A percentile compares a stretch with the other conserved stretches of the same genome.
phyloP scores from a whole-genome alignment of 78 protist genomes.

The Dictyostelium intermedium region DNA sequence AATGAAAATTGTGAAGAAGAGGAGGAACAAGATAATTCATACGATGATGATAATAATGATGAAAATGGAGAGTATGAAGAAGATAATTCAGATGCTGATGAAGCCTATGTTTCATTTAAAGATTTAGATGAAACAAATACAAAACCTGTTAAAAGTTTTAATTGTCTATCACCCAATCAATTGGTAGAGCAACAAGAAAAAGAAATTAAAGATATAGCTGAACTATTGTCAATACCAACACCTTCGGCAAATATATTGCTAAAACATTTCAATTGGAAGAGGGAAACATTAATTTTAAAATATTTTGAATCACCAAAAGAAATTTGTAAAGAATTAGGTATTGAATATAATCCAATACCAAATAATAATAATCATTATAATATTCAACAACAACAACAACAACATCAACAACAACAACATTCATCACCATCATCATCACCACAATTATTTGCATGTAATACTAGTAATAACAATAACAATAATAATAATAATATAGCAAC shows the following conservation, averaged over 20 bases:
- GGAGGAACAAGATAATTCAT: background rate
- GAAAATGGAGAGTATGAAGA: constrained; percentile 41
- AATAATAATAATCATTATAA: background rate
- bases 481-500: background rate
- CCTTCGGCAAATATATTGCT: constrained; percentile 22
- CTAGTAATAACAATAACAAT: background rate
- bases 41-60: background rate
- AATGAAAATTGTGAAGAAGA: background rate
- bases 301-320: constrained; percentile 81
- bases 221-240: constrained; percentile 27
- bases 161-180: constrained; percentile 71
- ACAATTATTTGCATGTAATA: background rate
- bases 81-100: constrained; percentile 8
- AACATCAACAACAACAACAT: no score
- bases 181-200: constrained; percentile 48
- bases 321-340: constrained; percentile 38
- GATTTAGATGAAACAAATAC: constrained; percentile 2
- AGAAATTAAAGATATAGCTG: constrained; percentile 69
- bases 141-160: constrained; percentile 13
- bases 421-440: background rate
- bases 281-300: constrained; percentile 49
- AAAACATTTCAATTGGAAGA: constrained; percentile 75
- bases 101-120: constrained; percentile 4
- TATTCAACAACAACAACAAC: background rate
- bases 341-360: background rate